These are phyloP conservation scores for Didymella arachidicola DNA, from an alignment of 2,329 filamentous ascomycete species.

Conservation along the genomic window DNA sequence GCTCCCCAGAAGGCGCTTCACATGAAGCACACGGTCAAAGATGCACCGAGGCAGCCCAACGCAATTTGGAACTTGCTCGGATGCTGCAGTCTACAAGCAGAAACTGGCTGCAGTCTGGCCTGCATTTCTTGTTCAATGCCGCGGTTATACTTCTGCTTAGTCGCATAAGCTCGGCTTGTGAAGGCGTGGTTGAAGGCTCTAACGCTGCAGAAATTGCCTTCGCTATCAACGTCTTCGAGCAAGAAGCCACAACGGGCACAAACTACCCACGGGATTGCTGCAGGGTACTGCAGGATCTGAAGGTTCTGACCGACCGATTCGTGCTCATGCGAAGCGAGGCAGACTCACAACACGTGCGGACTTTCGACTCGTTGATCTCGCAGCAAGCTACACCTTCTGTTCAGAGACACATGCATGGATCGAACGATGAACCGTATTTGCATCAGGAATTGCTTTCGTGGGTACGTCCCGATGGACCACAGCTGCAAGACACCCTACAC, in stretches of 20 bases:
- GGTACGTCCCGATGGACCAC: not conserved
- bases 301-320: conserved; percentile 32
- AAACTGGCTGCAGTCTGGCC: conserved; percentile 32
- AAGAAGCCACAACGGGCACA: conserved; percentile 35
- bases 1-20: conserved; percentile 22
- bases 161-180: conserved; percentile 22
- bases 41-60: conserved; percentile 31
- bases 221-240: conserved; percentile 34
- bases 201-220: conserved; percentile 28
- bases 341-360: not conserved
- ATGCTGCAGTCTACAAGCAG: conserved; percentile 18
- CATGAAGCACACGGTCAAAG: conserved; percentile 24
- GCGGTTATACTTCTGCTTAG: conserved; percentile 36
- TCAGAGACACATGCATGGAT: not conserved
- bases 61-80: conserved; percentile 32
- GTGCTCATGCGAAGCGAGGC: conserved; percentile 6
- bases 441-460: conserved; percentile 7
- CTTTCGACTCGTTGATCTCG: not conserved
- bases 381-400: not conserved
- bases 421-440: not conserved
- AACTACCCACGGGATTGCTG: conserved; percentile 37
- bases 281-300: conserved; percentile 35
- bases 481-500: not conserved
- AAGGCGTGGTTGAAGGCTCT: conserved; percentile 1
- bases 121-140: conserved; percentile 42